Evolutionary conservation across 768 basidiomycete species (phyloP), one percentile per base, ranked within the genome.

Genomic region (Tubosaeta sp.): DNA sequence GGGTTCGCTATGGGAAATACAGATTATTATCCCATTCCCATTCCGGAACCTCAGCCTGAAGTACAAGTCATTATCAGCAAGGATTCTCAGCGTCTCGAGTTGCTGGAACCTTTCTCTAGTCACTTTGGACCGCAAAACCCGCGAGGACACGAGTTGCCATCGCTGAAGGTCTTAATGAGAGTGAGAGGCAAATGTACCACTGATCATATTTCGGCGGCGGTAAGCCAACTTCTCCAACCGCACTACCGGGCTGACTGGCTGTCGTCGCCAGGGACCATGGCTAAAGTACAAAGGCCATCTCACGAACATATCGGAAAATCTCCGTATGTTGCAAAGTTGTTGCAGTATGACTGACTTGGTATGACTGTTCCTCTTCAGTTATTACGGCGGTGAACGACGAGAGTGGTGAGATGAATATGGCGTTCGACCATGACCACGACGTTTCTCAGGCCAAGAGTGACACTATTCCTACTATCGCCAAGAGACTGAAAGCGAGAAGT

Each of bases 171-270:
- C 47, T 69, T 99, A 46, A 83, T 98, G 80, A 76, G 93, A 29
- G 91, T 98, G 7, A 76, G 90, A 58, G 97, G 97, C n/a, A 98
- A 99, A 72, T 99, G 97, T 69, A 99, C 97, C 12, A 99, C 97
- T 16, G 97, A 99, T 64, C 97, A 98, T 66, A 99, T 98, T 52
- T 94, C 91, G 32, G 97, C 97, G 35, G 97, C 97, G 31, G 89
- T 90, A 60, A 46, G 84, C 72, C 37, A n/a, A 14, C 19, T 45
- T 43, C 39, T 31, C 32, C 6, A n/a, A 33, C 7, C 31, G 29
- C 19, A 33, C 14, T 22, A 51, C 32, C 50, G 46, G 26, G 33
- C 39, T 53, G 38, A 54, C 26, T 39, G 29, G 29, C 9, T 10
- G 25, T 54, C 37, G 22, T 54, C 41, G 50, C 22, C 62, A 91